Conservation (phyloP, 257 asterid genomes). For the Gentiana dahurica region DNA sequence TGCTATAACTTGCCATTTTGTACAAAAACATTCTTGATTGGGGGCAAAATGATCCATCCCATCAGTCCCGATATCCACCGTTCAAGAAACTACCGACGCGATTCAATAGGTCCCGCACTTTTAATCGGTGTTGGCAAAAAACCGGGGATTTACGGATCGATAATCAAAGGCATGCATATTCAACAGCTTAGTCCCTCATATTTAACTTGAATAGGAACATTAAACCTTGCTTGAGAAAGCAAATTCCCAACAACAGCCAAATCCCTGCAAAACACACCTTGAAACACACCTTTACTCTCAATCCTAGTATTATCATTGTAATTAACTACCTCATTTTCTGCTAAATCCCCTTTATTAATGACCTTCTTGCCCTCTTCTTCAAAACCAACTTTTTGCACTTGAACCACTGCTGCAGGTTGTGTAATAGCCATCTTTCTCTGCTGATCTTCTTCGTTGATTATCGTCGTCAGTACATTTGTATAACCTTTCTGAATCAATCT, state of each 20-base stretch:
- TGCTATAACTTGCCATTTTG: too few relatives aligned
- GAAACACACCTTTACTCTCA: constrained; percentile 34
- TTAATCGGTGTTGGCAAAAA: too few relatives aligned
- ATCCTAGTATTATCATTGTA: constrained; percentile 3
- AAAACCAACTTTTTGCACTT: neutral
- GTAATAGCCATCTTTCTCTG: constrained; percentile 47
- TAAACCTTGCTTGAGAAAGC: constrained; percentile 64
- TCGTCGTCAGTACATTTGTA: constrained; percentile 38
- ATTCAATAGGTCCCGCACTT: too few relatives aligned
- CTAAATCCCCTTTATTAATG: constrained; percentile 2
- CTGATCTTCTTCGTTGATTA: constrained; percentile 73
- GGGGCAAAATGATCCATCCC: too few relatives aligned
- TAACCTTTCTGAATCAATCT: constrained; percentile 93
- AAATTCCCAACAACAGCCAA: constrained; percentile 62
- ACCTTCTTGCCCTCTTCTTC: constrained; percentile 11
- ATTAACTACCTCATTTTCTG: neutral
- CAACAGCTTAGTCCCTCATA: constrained; percentile 82
- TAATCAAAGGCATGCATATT: constrained; percentile 2
- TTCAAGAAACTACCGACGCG: too few relatives aligned
- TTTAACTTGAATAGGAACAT: constrained; percentile 63
- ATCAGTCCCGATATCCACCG: too few relatives aligned
- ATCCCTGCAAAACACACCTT: constrained; percentile 91
- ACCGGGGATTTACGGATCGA: too few relatives aligned
- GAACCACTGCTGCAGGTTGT: constrained; percentile 20
- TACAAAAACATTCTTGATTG: too few relatives aligned